phyloP scores from a whole-genome alignment of 1,284 basidiomycete species.

The Pascua sp. region DNA sequence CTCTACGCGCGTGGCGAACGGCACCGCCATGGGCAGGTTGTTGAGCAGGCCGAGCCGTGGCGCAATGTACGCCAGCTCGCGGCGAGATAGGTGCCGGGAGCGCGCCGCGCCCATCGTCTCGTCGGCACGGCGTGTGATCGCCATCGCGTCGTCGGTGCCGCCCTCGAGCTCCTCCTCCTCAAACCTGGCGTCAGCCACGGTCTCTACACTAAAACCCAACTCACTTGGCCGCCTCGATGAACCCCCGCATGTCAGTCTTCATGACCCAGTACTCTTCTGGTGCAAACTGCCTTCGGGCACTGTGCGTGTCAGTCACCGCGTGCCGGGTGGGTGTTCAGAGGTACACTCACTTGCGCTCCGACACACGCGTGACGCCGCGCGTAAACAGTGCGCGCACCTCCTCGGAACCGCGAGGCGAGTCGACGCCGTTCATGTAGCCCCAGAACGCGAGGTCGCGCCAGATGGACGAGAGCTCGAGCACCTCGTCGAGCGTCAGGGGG shows the following conservation, averaged over 20 bases:
- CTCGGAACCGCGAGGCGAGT: conserved; percentile 58
- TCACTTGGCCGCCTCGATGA: conserved; percentile 83
- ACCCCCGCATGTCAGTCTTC: conserved; percentile 59
- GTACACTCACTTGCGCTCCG: conserved; percentile 73
- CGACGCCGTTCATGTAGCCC: conserved; percentile 48
- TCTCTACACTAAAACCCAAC: no score
- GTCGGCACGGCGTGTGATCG: conserved; percentile 19
- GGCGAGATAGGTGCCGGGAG: conserved; percentile 43
- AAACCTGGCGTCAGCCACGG: conserved; percentile 8
- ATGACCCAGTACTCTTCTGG: conserved; percentile 84
- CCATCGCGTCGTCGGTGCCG: conserved; percentile 21
- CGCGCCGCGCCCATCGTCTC: conserved; percentile 4
- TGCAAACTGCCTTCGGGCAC: conserved; percentile 76
- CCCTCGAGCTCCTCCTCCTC: conserved; percentile 51
- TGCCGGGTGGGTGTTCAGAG: conserved; percentile 3
- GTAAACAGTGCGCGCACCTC: conserved; percentile 68
- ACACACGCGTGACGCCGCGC: conserved; percentile 69
- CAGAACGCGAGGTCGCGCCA: conserved; percentile 49
- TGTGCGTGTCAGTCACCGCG: conserved; percentile 52
- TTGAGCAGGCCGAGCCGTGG: conserved; percentile 88
- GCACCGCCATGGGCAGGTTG: conserved; percentile 94
- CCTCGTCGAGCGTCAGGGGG: conserved; percentile 78
- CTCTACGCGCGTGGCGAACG: conserved; percentile 82
- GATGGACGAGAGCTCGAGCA: conserved; percentile 51
- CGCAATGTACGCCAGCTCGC: conserved; percentile 68